These are phyloP conservation scores for Peronospora belbahrii DNA, from an alignment of 352 stramenopile genomes.

Conservation along the genomic window DNA sequence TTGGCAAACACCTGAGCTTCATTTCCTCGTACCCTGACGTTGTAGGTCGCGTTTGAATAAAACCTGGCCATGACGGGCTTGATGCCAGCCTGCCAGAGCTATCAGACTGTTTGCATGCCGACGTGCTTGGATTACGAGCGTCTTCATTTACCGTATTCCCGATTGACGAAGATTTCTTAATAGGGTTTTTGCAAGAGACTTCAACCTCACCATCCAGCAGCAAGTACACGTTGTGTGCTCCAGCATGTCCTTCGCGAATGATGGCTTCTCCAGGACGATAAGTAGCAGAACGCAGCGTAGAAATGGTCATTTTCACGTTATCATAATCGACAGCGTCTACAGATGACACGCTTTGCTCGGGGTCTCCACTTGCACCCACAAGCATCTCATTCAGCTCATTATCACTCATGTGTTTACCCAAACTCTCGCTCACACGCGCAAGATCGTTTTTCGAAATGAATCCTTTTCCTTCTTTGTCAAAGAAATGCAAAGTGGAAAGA, in stretches of 20 bases:
- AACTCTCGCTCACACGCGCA: conserved; percentile 58
- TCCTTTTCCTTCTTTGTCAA: conserved; percentile 71
- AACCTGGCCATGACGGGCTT: conserved; percentile 18
- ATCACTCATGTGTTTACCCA: conserved; percentile 64
- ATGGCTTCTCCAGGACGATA: conserved; percentile 63
- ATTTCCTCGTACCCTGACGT: conserved; percentile 35
- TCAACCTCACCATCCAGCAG: conserved; percentile 71
- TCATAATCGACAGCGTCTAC: conserved; percentile 64
- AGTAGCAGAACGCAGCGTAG: conserved; percentile 57
- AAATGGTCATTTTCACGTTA: conserved; percentile 80
- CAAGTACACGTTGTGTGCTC: conserved; percentile 71
- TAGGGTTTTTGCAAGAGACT: conserved; percentile 70
- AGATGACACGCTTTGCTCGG: conserved; percentile 43
- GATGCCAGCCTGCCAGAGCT: conserved; percentile 27
- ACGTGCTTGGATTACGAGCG: conserved; percentile 16
- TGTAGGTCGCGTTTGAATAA: conserved; percentile 14
- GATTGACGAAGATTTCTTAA: conserved; percentile 25
- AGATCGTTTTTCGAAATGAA: conserved; percentile 80
- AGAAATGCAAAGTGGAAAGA: conserved; percentile 61
- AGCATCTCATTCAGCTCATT: conserved; percentile 81
- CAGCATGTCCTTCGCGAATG: conserved; percentile 60
- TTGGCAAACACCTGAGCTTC: conserved; percentile 48
- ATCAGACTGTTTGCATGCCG: conserved; percentile 22
- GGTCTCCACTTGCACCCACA: conserved; percentile 62
- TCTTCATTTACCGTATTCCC: conserved; percentile 10